Conservation (phyloP, 768 basidiomycete genomes). For the Trametes cingulata region DNA sequence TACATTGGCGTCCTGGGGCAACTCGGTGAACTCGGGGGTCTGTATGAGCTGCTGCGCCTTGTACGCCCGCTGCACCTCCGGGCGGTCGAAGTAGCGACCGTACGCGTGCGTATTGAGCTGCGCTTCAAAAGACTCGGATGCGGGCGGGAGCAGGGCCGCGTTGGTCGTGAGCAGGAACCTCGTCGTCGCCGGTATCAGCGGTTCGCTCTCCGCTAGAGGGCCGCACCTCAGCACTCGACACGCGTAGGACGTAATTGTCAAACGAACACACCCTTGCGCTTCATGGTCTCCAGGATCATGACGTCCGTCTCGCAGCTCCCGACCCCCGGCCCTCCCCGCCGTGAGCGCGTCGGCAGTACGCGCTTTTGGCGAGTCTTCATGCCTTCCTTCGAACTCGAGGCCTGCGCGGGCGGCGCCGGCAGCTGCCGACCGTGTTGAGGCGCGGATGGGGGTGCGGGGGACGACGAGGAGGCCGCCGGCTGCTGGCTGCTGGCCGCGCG, state of each 20-base stretch:
- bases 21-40: conserved; percentile 65
- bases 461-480: conserved; percentile 15
- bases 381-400: conserved; percentile 13
- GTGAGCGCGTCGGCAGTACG: conserved; percentile 77
- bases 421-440: background rate
- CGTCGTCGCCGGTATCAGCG: conserved; percentile 66
- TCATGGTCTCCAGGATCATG: conserved; percentile 81
- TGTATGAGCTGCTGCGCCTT: conserved; percentile 72
- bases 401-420: conserved; percentile 6
- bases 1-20: conserved; percentile 52
- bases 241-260: too few relatives aligned
- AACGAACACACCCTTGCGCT: conserved; percentile 66
- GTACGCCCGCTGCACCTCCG: conserved; percentile 73
- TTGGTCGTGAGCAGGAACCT: conserved; percentile 76
- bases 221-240: conserved; percentile 14
- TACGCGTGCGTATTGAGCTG: conserved; percentile 60
- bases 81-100: conserved; percentile 75
- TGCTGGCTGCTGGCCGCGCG: conserved; percentile 13
- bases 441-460: conserved; percentile 4
- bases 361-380: conserved; percentile 61
- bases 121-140: conserved; percentile 38
- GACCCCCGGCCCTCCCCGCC: conserved; percentile 79
- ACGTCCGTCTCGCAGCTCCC: conserved; percentile 78
- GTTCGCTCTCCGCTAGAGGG: conserved; percentile 64
- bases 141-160: conserved; percentile 48